Evolutionary conservation across 768 basidiomycete species (phyloP).

Genomic region (Psilocybe cubensis): DNA sequence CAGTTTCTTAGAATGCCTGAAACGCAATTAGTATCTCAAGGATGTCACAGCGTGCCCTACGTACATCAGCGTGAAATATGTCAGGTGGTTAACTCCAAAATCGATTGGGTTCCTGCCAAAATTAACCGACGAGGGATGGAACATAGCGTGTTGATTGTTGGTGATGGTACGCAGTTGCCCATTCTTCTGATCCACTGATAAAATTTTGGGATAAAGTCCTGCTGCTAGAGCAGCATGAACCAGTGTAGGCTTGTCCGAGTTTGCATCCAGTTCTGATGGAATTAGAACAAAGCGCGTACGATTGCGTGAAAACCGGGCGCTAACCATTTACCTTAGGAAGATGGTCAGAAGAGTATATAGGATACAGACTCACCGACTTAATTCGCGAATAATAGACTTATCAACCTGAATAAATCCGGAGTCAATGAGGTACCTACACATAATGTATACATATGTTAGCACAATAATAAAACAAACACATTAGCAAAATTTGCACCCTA

Average conservation of each 20-base stretch:
- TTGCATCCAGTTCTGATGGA: slow-evolving; percentile 70
- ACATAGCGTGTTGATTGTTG: slow-evolving; percentile 77
- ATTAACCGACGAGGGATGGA: slow-evolving; percentile 94
- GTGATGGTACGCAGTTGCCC: slow-evolving; percentile 77
- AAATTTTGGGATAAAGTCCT: slow-evolving; percentile 90
- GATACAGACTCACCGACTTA: slow-evolving; percentile 56
- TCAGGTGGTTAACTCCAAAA: slow-evolving; percentile 73
- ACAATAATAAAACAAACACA: not conserved
- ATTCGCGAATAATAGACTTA: slow-evolving; percentile 62
- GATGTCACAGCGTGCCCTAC: slow-evolving; percentile 15
- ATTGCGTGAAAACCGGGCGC: slow-evolving; percentile 75
- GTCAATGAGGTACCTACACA: slow-evolving; percentile 80
- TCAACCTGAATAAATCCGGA: slow-evolving; percentile 82
- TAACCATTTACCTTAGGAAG: slow-evolving; percentile 27
- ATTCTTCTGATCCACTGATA: slow-evolving; percentile 63
- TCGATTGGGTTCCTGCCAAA: slow-evolving; percentile 70
- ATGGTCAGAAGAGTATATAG: slow-evolving; percentile 8
- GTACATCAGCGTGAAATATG: slow-evolving; percentile 90
- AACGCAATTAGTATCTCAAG: not conserved
- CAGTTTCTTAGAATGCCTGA: slow-evolving; percentile 90
- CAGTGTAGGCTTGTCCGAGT: slow-evolving; percentile 66
- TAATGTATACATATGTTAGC: slow-evolving; percentile 3
- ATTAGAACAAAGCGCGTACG: slow-evolving; percentile 77
- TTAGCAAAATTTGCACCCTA: slow-evolving; percentile 50
- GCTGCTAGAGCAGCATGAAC: slow-evolving; percentile 84